Evolutionary conservation across 345 rosid species (phyloP), one percentile per base, ranked within the genome.

Genomic region (Syzygium grande): DNA sequence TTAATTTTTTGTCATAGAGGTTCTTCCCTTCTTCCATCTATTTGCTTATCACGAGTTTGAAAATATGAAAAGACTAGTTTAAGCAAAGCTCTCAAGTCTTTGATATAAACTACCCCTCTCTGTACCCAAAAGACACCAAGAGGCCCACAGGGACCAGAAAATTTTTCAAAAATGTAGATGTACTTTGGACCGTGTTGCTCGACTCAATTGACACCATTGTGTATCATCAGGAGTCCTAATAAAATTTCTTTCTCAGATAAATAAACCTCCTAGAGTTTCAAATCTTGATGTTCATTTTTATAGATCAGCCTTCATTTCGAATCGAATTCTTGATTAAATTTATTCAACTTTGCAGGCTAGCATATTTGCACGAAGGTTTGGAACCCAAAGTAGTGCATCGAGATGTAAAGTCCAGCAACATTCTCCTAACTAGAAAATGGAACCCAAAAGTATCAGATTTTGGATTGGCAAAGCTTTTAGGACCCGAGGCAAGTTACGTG

Each of bases 361-460:
- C 98, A 23, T 96, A 97, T 92, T 93, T 97, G 91, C 99, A 97
- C 46, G 99, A 97, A 91, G 99, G 99, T 77, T 94, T 97, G 86
- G 99, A 97, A 88, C 99, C 99, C 43, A 97, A 97, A 92, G 99
- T 97, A 84, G 98, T 97, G 88, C 99, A 97, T 86, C 96, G 99
- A n/a, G 98, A 97, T 90, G 98, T 97, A 84, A 97, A 97, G 90
- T 97, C 99, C 34, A 96, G 99, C 88, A 97, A 97, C 89, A 97
- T 97, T 91, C 96, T 97, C 89, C 92, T 97, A 22, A 98, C 95
- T 84, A 94, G 86, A 86, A 96, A 95, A 84, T 97, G 99, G 99
- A 96, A 94, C 55, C 88, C 99, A 3, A 97, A 95, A 90, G 96
- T 97, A 85, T 97, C 99, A 53, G 99, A 97, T 91, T 97, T 97